phyloP scores from a whole-genome alignment of 1,284 basidiomycete genomes.

The Termitomyces sp. region DNA sequence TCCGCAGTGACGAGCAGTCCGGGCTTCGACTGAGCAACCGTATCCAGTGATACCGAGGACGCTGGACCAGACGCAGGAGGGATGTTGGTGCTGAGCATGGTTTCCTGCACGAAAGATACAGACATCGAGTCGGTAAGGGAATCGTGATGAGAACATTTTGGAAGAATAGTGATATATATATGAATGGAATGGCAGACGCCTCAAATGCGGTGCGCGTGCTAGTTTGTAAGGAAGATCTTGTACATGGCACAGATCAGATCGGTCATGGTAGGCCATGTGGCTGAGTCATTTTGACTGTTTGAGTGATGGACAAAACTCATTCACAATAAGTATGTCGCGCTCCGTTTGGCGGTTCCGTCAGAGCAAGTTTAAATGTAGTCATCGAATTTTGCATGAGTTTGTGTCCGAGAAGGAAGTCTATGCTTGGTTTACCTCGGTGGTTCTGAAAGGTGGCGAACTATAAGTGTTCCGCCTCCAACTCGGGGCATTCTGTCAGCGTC shows the following conservation, averaged over 20 bases:
- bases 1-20: slow-evolving; percentile 35
- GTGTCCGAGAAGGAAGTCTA: not conserved
- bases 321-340: too few relatives aligned
- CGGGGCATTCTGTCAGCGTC: too few relatives aligned
- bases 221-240: too few relatives aligned
- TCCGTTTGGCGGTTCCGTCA: too few relatives aligned
- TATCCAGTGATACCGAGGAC: not conserved
- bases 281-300: not conserved
- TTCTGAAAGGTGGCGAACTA: not conserved
- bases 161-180: slow-evolving; percentile 4
- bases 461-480: too few relatives aligned
- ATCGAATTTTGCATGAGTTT: not conserved
- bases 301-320: too few relatives aligned
- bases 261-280: not conserved
- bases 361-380: not conserved
- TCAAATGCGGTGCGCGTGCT: slow-evolving; percentile 5
- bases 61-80: not conserved
- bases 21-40: slow-evolving; percentile 4
- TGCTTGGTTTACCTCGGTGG: not conserved
- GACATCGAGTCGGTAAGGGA: slow-evolving; percentile 6
- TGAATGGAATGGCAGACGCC: not conserved
- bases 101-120: not conserved
- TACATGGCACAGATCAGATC: slow-evolving; percentile 14
- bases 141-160: not conserved
- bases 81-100: not conserved